Evolutionary conservation across 495 filamentous ascomycete genomes (phyloP), one percentile per base, ranked within the genome.

Genomic region (Trichocladium uniseriatum): DNA sequence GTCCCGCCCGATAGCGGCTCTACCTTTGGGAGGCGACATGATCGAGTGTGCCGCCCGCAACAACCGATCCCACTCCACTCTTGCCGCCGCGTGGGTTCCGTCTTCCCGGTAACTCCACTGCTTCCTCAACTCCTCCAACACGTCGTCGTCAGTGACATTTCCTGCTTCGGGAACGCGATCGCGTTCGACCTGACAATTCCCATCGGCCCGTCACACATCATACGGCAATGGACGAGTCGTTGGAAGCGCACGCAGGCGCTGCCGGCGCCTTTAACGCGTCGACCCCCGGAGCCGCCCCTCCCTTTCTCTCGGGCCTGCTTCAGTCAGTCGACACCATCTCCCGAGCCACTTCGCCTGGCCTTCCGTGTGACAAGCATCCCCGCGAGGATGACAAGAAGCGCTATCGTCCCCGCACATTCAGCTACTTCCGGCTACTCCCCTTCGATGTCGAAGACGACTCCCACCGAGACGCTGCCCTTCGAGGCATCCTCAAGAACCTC

Each of bases 401-500:
- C 34, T 84, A 85, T 64, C 82, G 89, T 46, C 87, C 88, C 29
- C 82, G 91, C 45, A 95, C 92, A 32, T 99, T 87, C 64, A 88
- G 87, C 45, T 99, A 97, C 69, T 86, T 86, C 63, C 71, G 81
- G 51, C 82, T 89, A 53, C 79, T 99, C 24, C 94, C 94, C 27
- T 99, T 95, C 60, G 61, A 78, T 34, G 79, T 87, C 27, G 94
- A 99, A 65, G 79, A 84, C 45, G 81, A 89, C 45, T 55, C 71
- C 16, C 79, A 87, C 62, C 74, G 88, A 46, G 79, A 87, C 58
- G 72, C 71, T 18, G 86, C 86, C 43, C 70, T 97, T 38, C 73
- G 80, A 8, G 87, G 90, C 66, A 95, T 95, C 49, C 69, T 97
- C 58, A 88, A 87, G 58, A 85, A 94, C 56, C 82, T 99, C 21